Base-by-base conservation (phyloP, 306 rosid species). In the Echinosophora koreensis region DNA sequence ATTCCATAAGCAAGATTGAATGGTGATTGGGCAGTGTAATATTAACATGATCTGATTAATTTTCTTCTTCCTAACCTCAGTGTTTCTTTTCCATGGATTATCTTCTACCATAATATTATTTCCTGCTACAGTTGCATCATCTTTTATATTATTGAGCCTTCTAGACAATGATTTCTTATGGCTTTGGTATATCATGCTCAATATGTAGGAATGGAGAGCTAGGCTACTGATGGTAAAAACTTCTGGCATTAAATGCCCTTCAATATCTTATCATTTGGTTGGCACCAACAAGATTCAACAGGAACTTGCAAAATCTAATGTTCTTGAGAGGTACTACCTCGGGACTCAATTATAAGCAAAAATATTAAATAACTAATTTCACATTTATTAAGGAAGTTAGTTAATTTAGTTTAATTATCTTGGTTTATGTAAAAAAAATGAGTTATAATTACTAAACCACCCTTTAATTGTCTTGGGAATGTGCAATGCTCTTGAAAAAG, bases 251-350 rank as follows among this genome's bases (percentile, higher is more conserved):
- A 95, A 95, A 81, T 90, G 97, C 79, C 99, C 99, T 67, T 95
- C 99, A 55, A 89, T 95, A 83, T 90, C 97, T 71, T 95, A 95
- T 89, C 99, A 95, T 85, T 80, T 95, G 77, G 92, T 64, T 34
- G 99, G 99, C 74, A 78, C 99, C 62, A 95, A 95, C 78, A 95
- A 89, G 86, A 87, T 95, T 89, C 99, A 95, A 73, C 97, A 95
- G 75, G 99, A 95, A 81, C 99, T 95, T 67, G 91, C 96, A 66
- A 95, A 86, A 77, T 96, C 99, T 13, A 60, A 86, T 59, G 87
- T 92, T 65, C 97, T 95, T 76, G 99, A 95, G 89, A n/a, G n/a
- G n/a, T n/a, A n/a, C n/a, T n/a, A n/a, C n/a, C n/a, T n/a, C n/a
- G n/a, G n/a, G n/a, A n/a, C n/a, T n/a, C n/a, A n/a, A n/a, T n/a